Percentiles rank a stretch among this genome's conserved stretches.
Conservation (phyloP, 768 basidiomycete species). For the Boletus reticuloceps region DNA sequence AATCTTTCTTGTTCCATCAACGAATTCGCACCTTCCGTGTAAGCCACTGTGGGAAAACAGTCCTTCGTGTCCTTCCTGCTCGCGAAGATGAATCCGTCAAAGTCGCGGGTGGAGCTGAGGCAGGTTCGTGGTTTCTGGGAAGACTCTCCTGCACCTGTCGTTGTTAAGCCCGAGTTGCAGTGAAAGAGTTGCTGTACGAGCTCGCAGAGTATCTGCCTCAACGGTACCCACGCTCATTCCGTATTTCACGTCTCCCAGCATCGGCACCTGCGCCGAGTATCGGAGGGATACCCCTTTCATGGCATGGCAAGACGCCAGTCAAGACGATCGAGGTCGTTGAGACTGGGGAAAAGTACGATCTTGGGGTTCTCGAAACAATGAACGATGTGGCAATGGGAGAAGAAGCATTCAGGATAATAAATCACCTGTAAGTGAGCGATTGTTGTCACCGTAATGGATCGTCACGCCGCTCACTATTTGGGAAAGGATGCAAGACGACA, state of each 20-base stretch:
- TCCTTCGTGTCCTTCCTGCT: constrained; percentile 46
- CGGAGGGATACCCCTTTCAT: constrained; percentile 32
- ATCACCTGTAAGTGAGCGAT: constrained; percentile 51
- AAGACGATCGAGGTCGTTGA: constrained; percentile 54
- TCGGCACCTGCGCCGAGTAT: constrained; percentile 15
- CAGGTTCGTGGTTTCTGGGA: constrained; percentile 18
- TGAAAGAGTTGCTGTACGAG: constrained; percentile 66
- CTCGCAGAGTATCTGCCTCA: constrained; percentile 65
- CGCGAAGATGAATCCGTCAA: constrained; percentile 41
- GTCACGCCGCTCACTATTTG: background rate
- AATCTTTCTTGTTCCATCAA: constrained; percentile 54
- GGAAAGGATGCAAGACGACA: constrained; percentile 52
- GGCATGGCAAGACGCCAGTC: constrained; percentile 47
- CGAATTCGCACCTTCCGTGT: constrained; percentile 57
- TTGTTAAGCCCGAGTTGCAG: constrained; percentile 30
- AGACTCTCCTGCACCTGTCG: background rate
- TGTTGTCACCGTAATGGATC: background rate
- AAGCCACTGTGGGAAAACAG: constrained; percentile 44
- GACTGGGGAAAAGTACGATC: constrained; percentile 47
- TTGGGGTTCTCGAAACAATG: constrained; percentile 39
- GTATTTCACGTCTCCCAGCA: constrained; percentile 40
- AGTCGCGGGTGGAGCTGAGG: constrained; percentile 32
- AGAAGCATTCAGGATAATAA: constrained; percentile 60
- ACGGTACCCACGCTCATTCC: constrained; percentile 61
- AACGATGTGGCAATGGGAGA: constrained; percentile 34